These are phyloP conservation scores for Cladobotryum mycophilum DNA, from an alignment of 2,329 filamentous ascomycete genomes.

Conservation along the genomic window DNA sequence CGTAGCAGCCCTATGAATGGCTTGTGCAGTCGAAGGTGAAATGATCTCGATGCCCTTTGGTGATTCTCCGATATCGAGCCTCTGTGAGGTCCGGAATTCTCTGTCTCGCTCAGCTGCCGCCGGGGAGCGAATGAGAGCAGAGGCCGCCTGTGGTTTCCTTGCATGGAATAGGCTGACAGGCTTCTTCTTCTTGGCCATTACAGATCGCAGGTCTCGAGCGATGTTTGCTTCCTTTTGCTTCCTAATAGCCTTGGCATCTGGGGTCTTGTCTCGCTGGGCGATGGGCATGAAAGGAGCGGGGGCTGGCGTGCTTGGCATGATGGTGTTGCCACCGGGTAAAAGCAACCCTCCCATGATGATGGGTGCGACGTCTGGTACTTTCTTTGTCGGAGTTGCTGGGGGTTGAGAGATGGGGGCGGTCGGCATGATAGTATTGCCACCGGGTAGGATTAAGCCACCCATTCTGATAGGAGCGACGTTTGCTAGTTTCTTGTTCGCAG, in stretches of 20 bases:
- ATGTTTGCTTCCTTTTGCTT: constrained; percentile 9
- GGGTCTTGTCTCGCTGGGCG: constrained; percentile 4
- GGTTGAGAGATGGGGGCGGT: background rate
- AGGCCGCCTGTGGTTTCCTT: constrained; percentile 6
- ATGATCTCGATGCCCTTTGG: background rate
- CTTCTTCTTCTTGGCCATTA: constrained; percentile 9
- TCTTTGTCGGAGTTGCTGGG: constrained; percentile 4
- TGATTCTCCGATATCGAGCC: background rate
- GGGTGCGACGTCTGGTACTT: constrained; percentile 5
- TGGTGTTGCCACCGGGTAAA: constrained; percentile 10
- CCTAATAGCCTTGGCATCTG: constrained; percentile 5
- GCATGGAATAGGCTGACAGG: constrained; percentile 9
- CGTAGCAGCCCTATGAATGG: background rate
- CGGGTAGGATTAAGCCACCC: constrained; percentile 10
- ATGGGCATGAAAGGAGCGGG: constrained; percentile 4
- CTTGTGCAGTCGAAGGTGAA: background rate
- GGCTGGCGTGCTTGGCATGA: constrained; percentile 6
- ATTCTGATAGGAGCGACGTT: constrained; percentile 5
- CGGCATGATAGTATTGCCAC: constrained; percentile 9
- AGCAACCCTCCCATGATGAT: constrained; percentile 11
- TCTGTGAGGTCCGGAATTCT: constrained; percentile 6
- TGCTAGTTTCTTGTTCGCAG: too few relatives aligned
- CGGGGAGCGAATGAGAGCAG: constrained; percentile 9
- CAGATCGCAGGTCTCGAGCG: constrained; percentile 8
- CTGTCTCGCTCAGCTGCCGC: constrained; percentile 8